Base-by-base conservation (phyloP, 2,329 filamentous ascomycete genomes). In the Cytospora chrysosperma region DNA sequence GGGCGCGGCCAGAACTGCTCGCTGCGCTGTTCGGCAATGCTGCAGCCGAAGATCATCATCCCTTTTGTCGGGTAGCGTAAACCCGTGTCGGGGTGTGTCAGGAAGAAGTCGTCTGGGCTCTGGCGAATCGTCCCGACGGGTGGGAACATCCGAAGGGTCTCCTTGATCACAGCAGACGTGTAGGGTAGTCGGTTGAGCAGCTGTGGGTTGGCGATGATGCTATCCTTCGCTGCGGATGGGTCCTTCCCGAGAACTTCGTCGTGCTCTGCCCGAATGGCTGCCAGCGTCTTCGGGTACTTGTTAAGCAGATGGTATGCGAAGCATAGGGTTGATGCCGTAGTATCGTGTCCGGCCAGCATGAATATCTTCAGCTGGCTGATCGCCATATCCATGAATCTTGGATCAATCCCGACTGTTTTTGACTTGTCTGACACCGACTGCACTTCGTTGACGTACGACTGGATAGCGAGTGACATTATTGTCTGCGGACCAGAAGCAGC, bases 111-210 rank as follows among this genome's bases (percentile, higher is more conserved):
- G 5, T 62, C 24, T 6, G 50, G 27, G 7, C 74, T 75, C 3
- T 67, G 60, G n/a, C 80, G 75, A 17, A 78, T 71, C 1, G 77
- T 75, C 30, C 75, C 76, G 71, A 65, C 80, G 1, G 82, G 76
- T 0, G 83, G 82, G 63, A 79, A 82, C 19, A 86, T 67, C 2
- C 84, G 77, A 1, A 87, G 74, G 0, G 78, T 74, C 70, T 88
- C 85, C 63, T 84, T 83, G 62, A 85, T 77, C 6, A 85, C 77
- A n/a, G 81, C 83, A 3, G 74, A 74, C 1, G 82, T 82, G 68
- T 84, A 86, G 0, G 75, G 73, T 4, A 87, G 74, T 8, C 78
- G 73, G 67, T 81, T 82, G 56, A 86, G 73, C 6, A 79, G 74
- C 32, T 76, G 71, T 0, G 81, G 79, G 5, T 80, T 71, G 15